A percentile compares a stretch with the other conserved stretches of the same genome.
phyloP scores from a whole-genome alignment of 192 early-diverging fungal genomes.

The Entomortierella lignicola region DNA sequence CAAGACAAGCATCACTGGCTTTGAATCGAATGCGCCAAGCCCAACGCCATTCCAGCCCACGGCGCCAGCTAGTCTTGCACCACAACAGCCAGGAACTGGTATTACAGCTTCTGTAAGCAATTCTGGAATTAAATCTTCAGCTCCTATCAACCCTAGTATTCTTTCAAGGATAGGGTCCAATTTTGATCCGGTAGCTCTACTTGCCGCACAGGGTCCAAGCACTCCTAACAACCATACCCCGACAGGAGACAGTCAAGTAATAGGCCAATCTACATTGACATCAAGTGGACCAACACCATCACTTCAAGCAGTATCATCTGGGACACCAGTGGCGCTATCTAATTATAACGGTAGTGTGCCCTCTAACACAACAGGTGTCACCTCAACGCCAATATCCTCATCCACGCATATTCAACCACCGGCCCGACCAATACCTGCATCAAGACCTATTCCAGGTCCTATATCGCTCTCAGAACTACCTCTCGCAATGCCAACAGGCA shows the following conservation, averaged over 20 bases:
- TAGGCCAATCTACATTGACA: not conserved
- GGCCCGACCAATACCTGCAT: not conserved
- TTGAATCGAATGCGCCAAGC: not conserved
- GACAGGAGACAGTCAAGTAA: not conserved
- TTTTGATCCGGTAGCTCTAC: constrained; percentile 39
- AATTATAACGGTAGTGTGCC: too few relatives aligned
- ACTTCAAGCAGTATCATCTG: not conserved
- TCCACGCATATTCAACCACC: constrained; percentile 2
- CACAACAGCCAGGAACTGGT: constrained; percentile 1
- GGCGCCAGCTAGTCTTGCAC: not conserved
- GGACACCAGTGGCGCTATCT: too few relatives aligned
- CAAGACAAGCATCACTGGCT: constrained; percentile 20
- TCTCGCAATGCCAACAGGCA: constrained; percentile 10
- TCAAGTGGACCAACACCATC: not conserved
- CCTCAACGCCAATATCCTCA: not conserved
- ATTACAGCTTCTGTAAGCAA: not conserved
- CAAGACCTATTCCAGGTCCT: constrained; percentile 23
- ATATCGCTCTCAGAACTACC: constrained; percentile 47
- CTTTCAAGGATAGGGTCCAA: constrained; percentile 53
- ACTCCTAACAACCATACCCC: not conserved
- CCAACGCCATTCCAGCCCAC: not conserved
- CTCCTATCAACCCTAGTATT: constrained; percentile 36
- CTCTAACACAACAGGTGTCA: not conserved
- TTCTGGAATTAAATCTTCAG: not conserved
- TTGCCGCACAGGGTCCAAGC: constrained; percentile 18